phyloP scores from a whole-genome alignment of 352 stramenopile genomes.

The Detonula confervacea region DNA sequence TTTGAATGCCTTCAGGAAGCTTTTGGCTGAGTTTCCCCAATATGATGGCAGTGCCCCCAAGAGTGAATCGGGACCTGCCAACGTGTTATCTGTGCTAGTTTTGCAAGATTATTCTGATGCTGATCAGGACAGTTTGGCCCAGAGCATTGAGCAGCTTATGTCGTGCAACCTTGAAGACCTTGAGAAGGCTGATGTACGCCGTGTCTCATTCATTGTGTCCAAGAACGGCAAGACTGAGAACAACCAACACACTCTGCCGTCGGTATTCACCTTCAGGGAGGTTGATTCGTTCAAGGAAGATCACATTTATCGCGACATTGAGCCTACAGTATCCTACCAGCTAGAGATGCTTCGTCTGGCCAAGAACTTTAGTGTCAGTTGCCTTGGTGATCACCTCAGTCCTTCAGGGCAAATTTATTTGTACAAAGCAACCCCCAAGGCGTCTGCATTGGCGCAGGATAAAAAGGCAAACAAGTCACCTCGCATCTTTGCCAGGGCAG shows the following conservation, averaged over 20 bases:
- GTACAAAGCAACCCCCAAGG: slow-evolving; percentile 95
- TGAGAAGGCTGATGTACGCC: slow-evolving; percentile 76
- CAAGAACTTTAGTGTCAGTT: slow-evolving; percentile 95
- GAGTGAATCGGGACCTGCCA: slow-evolving; percentile 71
- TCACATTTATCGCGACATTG: slow-evolving; percentile 97
- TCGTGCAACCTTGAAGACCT: slow-evolving; percentile 63
- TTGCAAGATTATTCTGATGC: slow-evolving; percentile 56
- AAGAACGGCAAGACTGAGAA: slow-evolving; percentile 44
- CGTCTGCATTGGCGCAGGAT: slow-evolving; percentile 87
- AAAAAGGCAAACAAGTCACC: slow-evolving; percentile 88
- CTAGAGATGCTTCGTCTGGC: slow-evolving; percentile 96
- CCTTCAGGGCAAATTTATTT: slow-evolving; percentile 95
- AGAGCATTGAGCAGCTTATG: slow-evolving; percentile 74
- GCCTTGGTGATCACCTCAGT: slow-evolving; percentile 91
- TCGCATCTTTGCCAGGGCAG: slow-evolving; percentile 95
- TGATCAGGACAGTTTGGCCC: slow-evolving; percentile 64
- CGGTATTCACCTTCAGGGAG: slow-evolving; percentile 89
- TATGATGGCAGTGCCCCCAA: slow-evolving; percentile 58
- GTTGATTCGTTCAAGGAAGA: slow-evolving; percentile 95
- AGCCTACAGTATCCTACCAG: slow-evolving; percentile 97
- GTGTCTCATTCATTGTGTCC: slow-evolving; percentile 85
- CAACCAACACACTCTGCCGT: slow-evolving; percentile 72
- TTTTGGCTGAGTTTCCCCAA: slow-evolving; percentile 79
- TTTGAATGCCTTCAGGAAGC: slow-evolving; percentile 54
- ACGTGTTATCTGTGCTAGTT: slow-evolving; percentile 87